Evolutionary conservation across 1,284 basidiomycete genomes (phyloP).

Genomic region (Butyriboletus appendiculatus): DNA sequence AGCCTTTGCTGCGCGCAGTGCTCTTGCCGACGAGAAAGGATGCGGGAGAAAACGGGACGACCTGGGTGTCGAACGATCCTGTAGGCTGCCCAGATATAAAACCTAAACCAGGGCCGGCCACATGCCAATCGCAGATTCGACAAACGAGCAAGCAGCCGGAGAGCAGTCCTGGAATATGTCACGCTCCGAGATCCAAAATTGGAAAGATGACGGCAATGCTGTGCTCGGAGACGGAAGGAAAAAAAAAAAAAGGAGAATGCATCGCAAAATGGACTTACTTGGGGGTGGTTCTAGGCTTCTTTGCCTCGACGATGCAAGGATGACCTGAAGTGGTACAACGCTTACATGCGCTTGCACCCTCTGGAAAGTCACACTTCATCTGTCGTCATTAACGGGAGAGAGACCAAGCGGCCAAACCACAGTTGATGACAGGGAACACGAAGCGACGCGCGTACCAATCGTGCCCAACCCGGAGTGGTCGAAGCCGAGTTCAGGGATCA

Average conservation of each 20-base stretch:
- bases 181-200: slow-evolving; percentile 25
- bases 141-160: slow-evolving; percentile 9
- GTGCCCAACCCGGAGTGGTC: neutral
- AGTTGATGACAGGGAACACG: slow-evolving; percentile 8
- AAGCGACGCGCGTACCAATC: neutral
- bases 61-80: slow-evolving; percentile 3
- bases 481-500: slow-evolving; percentile 6
- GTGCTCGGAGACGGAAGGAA: slow-evolving; percentile 15
- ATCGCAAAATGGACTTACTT: slow-evolving; percentile 58
- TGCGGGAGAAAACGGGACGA: neutral
- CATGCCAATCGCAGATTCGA: slow-evolving; percentile 14
- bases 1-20: slow-evolving; percentile 17
- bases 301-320: slow-evolving; percentile 76
- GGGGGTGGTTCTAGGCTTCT: slow-evolving; percentile 71
- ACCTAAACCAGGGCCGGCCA: slow-evolving; percentile 2
- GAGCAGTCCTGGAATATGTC: slow-evolving; percentile 9
- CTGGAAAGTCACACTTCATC: slow-evolving; percentile 83
- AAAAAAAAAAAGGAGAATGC: neutral
- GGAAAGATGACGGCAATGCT: slow-evolving; percentile 25
- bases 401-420: slow-evolving; percentile 10
- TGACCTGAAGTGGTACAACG: slow-evolving; percentile 69
- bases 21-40: slow-evolving; percentile 10
- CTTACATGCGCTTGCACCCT: slow-evolving; percentile 66
- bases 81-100: slow-evolving; percentile 14
- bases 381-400: slow-evolving; percentile 33